Evolutionary conservation across 176 grass and related monocot genomes (phyloP).

Genomic region (Oryza meridionalis): DNA sequence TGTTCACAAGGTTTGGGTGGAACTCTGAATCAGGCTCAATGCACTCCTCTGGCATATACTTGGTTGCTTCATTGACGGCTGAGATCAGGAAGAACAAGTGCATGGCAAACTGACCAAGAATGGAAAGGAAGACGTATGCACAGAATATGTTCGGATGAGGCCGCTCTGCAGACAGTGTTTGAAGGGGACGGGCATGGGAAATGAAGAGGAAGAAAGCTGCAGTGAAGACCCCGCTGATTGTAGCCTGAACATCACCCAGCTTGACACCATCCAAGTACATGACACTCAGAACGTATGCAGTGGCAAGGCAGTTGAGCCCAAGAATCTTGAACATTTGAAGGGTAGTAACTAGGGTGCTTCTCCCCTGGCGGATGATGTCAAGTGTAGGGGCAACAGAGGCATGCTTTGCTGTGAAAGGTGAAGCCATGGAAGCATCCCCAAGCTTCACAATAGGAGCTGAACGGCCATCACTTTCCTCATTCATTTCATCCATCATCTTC

Average conservation of each 20-base stretch:
- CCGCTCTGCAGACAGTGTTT: constrained; percentile 73
- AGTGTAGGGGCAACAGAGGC: constrained; percentile 88
- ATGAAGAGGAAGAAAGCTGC: constrained; percentile 99
- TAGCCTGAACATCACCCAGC: constrained; percentile 94
- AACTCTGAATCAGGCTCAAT: constrained; percentile 92
- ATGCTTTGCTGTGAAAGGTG: constrained; percentile 98
- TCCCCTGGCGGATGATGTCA: constrained; percentile 93
- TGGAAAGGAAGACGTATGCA: constrained; percentile 85
- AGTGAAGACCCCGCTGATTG: constrained; percentile 94
- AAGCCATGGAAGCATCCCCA: constrained; percentile 99
- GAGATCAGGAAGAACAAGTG: constrained; percentile 85
- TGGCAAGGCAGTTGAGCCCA: constrained; percentile 96
- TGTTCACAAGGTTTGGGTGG: constrained; percentile 97
- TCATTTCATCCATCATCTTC: constrained; percentile 97
- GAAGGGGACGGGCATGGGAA: constrained; percentile 90
- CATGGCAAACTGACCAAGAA: constrained; percentile 97
- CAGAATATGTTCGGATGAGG: constrained; percentile 98
- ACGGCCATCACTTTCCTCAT: constrained; percentile 84
- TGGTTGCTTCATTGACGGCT: constrained; percentile 84
- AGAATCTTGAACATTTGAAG: constrained; percentile 99
- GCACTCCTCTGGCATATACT: constrained; percentile 96
- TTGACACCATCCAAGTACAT: constrained; percentile 99
- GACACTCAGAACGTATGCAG: constrained; percentile 95
- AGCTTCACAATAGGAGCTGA: constrained; percentile 76
- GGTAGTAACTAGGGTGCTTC: constrained; percentile 94